These are phyloP conservation scores for Colletotrichum coccodes DNA, from an alignment of 2,329 filamentous ascomycete species.

Conservation along the genomic window DNA sequence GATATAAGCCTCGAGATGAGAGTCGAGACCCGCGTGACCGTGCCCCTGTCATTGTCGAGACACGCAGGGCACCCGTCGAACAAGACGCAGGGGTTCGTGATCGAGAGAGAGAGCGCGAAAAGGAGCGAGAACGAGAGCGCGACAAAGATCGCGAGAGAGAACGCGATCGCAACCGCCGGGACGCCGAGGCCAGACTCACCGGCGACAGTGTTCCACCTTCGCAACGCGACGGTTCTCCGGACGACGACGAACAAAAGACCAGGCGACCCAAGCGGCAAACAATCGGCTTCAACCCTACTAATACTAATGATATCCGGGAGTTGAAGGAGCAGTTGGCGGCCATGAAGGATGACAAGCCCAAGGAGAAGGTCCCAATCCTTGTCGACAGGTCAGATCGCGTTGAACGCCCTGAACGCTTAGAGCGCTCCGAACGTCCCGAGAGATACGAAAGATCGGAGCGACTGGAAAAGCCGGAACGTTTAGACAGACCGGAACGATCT, in stretches of 20 bases:
- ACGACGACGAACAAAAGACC: constrained; percentile 50
- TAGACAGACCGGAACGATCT: constrained; percentile 3
- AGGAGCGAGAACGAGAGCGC: constrained; percentile 32
- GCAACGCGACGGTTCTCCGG: constrained; percentile 53
- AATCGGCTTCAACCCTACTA: constrained; percentile 61
- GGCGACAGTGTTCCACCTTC: constrained; percentile 44
- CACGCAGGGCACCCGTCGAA: constrained; percentile 27
- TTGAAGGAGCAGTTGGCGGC: constrained; percentile 62
- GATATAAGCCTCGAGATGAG: constrained; percentile 41
- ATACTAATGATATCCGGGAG: constrained; percentile 59
- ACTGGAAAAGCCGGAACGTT: constrained; percentile 5
- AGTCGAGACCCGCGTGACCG: constrained; percentile 30
- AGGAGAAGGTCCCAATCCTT: constrained; percentile 20
- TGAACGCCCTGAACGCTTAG: constrained; percentile 13
- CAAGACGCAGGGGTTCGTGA: constrained; percentile 35
- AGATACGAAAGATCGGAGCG: constrained; percentile 9
- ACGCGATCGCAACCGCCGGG: constrained; percentile 46
- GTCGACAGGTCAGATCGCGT: constrained; percentile 23
- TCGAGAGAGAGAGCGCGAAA: constrained; percentile 32
- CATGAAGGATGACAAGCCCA: constrained; percentile 41
- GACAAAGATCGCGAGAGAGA: constrained; percentile 32
- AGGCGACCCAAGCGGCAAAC: constrained; percentile 51
- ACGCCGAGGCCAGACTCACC: constrained; percentile 49
- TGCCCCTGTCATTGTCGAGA: constrained; percentile 35
- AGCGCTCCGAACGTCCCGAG: constrained; percentile 11